phyloP scores from a whole-genome alignment of 768 basidiomycete genomes.

The Leccinum broughii region DNA sequence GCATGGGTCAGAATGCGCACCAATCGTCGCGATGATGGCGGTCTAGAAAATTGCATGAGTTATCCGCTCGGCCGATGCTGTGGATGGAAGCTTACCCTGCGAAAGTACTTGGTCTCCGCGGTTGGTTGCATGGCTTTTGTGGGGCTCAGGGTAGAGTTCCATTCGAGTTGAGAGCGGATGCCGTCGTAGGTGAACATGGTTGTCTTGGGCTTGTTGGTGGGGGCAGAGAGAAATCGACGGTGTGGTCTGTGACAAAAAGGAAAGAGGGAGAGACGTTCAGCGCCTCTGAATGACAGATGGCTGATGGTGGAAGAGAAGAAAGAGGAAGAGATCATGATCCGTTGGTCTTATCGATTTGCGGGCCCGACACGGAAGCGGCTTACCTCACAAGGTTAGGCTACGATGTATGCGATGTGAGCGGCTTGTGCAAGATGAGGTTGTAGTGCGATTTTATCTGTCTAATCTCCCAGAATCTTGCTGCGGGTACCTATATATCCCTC shows the following conservation, averaged over 20 bases:
- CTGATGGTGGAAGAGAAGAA: slow-evolving; percentile 20
- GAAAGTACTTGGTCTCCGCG: slow-evolving; percentile 79
- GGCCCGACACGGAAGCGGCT: slow-evolving; percentile 11
- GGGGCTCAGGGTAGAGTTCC: slow-evolving; percentile 83
- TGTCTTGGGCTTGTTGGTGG: slow-evolving; percentile 12
- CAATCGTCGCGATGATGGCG: slow-evolving; percentile 97
- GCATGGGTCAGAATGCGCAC: slow-evolving; percentile 41
- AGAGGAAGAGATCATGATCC: slow-evolving; percentile 9
- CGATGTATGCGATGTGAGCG: slow-evolving; percentile 9
- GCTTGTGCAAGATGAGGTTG: neutral
- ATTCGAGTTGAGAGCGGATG: slow-evolving; percentile 85
- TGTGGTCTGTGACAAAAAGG: slow-evolving; percentile 9
- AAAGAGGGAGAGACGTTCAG: slow-evolving; percentile 15
- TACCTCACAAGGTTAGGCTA: slow-evolving; percentile 20
- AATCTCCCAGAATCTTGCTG: neutral
- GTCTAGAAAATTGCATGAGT: slow-evolving; percentile 55
- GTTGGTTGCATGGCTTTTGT: slow-evolving; percentile 68
- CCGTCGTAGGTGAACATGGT: slow-evolving; percentile 58
- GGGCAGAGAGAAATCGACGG: slow-evolving; percentile 11
- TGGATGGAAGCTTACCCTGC: slow-evolving; percentile 66
- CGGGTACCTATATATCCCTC: neutral
- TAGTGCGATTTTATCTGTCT: slow-evolving; percentile 14
- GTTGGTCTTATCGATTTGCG: slow-evolving; percentile 19
- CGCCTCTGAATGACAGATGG: slow-evolving; percentile 12
- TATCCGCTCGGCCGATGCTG: neutral